Base-by-base conservation (phyloP, 1,139 yeast species). In the Debaryomycetaceae sp. region DNA sequence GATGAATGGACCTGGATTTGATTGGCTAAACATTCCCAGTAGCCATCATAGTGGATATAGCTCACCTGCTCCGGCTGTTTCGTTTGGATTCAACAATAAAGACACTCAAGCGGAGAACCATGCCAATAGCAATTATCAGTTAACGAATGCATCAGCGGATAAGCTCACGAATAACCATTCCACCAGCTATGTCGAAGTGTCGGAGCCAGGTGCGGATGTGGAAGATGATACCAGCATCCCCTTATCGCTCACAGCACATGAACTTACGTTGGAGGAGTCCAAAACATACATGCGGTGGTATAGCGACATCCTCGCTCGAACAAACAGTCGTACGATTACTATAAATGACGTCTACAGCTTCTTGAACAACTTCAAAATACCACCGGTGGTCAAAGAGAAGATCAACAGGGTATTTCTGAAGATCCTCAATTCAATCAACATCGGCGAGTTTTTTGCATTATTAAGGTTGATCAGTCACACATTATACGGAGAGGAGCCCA, bases 281-380 rank as follows among this genome's bases (percentile, higher is more conserved):
- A 81, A 81, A 54, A 84, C 93, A 0, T 86, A 86, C 60, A 71
- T 84, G 60, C 66, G 93, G 54, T 86, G 95, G 95, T 86, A 85
- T 58, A 81, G 83, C 54, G 84, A 83, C 55, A 81, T 86, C 13
- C 72, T 82, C 39, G 75, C 83, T 11, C 72, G 87, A 41, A 72
- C 77, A 11, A 78, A 77, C 50, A 68, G 78, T 36, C 72, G 83
- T 50, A 67, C 86, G 33, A 78, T 85, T 17, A 67, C 79, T 9
- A 64, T 86, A 54, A 66, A 64, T 2, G 93, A 86, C 55, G 86
- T 86, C 6, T 84, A 81, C 63, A 70, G 62, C 40, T 86, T 86
- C 53, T 63, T 86, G 46, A 62, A 69, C 49, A 86, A 86, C 59
- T 86, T 86, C 64, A 75, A 72, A 48, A 67, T 86, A 14, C 57